Conservation (phyloP, 2,329 filamentous ascomycete species). For the Penicillium capsulatum region DNA sequence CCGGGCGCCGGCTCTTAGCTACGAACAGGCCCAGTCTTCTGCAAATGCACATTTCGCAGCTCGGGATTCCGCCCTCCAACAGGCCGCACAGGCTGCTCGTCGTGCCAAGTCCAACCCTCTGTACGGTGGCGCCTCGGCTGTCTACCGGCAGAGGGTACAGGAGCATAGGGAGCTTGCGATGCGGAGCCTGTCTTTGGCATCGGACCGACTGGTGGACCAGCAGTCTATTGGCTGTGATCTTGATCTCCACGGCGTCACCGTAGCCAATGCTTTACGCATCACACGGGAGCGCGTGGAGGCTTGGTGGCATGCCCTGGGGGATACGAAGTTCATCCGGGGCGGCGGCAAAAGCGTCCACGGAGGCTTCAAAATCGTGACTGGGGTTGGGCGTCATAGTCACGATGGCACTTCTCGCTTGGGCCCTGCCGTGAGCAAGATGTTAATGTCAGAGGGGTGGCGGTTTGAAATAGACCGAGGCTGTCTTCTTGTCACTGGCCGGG, state of each 20-base stretch:
- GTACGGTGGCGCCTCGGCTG: constrained; percentile 69
- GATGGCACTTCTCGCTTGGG: constrained; percentile 72
- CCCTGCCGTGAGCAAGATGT: constrained; percentile 70
- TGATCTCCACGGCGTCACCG: constrained; percentile 80
- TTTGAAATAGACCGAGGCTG: constrained; percentile 67
- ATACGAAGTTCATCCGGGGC: constrained; percentile 53
- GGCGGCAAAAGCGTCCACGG: constrained; percentile 45
- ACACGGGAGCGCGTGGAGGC: constrained; percentile 59
- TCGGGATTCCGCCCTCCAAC: constrained; percentile 50
- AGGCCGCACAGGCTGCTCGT: constrained; percentile 57
- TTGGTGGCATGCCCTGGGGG: constrained; percentile 76
- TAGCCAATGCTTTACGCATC: constrained; percentile 76
- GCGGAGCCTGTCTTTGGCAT: constrained; percentile 59
- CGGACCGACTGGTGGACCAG: constrained; percentile 63
- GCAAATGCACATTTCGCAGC: constrained; percentile 47
- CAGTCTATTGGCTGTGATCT: constrained; percentile 61
- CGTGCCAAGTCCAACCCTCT: constrained; percentile 65
- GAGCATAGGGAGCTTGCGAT: constrained; percentile 58
- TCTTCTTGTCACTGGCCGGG: constrained; percentile 63
- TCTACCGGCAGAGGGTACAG: constrained; percentile 68
- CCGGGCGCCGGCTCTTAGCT: constrained; percentile 13
- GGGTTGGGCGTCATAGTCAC: constrained; percentile 71
- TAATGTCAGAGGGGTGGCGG: constrained; percentile 79
- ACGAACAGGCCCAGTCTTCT: constrained; percentile 30
- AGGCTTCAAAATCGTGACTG: constrained; percentile 73